phyloP scores from a whole-genome alignment of 768 basidiomycete species.

The Naganishia friedmannii region DNA sequence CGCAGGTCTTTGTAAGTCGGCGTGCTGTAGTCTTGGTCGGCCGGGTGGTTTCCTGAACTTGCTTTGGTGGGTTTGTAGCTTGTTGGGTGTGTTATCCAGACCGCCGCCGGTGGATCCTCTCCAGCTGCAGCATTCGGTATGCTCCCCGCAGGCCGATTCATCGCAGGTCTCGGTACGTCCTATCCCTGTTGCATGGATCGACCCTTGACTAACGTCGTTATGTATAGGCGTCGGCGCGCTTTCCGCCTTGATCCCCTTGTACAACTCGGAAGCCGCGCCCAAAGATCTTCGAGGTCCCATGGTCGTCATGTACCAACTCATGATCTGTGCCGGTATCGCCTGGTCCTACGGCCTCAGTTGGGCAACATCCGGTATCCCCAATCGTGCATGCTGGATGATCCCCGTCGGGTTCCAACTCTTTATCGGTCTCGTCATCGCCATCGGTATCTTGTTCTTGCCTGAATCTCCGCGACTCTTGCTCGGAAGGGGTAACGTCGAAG shows the following conservation, averaged over 20 bases:
- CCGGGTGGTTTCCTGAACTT: neutral
- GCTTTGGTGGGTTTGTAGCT: constrained; percentile 50
- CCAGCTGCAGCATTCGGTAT: constrained; percentile 11
- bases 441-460: constrained; percentile 67
- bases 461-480: constrained; percentile 80
- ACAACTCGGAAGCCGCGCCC: constrained; percentile 75
- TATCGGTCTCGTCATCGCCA: constrained; percentile 68
- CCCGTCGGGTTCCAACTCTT: constrained; percentile 67
- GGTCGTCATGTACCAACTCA: constrained; percentile 71
- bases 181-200: neutral
- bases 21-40: constrained; percentile 18
- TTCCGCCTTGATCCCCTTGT: constrained; percentile 60
- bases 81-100: constrained; percentile 66
- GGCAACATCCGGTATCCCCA: constrained; percentile 60
- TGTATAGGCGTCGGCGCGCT: constrained; percentile 63
- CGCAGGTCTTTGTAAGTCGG: constrained; percentile 59
- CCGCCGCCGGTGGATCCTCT: constrained; percentile 55
- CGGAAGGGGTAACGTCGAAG: constrained; percentile 58
- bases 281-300: constrained; percentile 70
- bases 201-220: neutral
- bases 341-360: constrained; percentile 69
- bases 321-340: constrained; percentile 67
- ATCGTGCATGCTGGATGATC: constrained; percentile 66
- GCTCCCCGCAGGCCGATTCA: constrained; percentile 58
- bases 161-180: constrained; percentile 62